Base-by-base conservation (phyloP, 2,329 filamentous ascomycete genomes). In the Colletotrichum eremochloae region DNA sequence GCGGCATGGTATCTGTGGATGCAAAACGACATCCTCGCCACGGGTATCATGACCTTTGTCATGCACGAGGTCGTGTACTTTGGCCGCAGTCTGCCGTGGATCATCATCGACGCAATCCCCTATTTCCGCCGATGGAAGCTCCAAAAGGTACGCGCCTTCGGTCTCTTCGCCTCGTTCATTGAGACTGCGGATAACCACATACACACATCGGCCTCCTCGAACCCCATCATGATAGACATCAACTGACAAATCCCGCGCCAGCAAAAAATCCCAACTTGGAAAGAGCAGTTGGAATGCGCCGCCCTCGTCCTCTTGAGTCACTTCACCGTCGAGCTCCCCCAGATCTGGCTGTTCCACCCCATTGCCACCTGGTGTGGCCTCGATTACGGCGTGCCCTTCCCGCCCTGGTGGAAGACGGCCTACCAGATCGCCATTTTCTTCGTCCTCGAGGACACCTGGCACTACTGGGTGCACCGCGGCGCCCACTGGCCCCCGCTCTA, bases 331-430 rank as follows among this genome's bases (percentile, higher is more conserved):
- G 96, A 99, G 84, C 90, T 99, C 48, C 96, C 96, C 73, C 96
- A 98, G 84, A 98, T 98, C 82, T 98, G 96, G 96, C 89, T 98
- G 78, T 99, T 99, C 89, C 96, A 99, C 86, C 96, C 96, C 48
- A 91, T 98, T 86, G 96, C 96, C 68, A 94, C 95, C 81, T 97
- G 91, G 84, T 95, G 94, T 81, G 96, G 96, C 78, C 92, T 99
- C 83, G 88, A 92, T 71, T 97, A 94, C 76, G 90, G 91, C 73
- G 94, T 97, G 62, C 96, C 96, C 11, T 99, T 99, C 87, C 96
- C 96, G 40, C 86, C 93, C 18, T 78, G 92, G 76, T 92, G 88
- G 84, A 98, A 92, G 79, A 98, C 98, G 88, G 93, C 92, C 75
- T 91, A 93, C 81, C 96, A 99, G 79, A 96, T 99, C 77, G 90